phyloP scores from a whole-genome alignment of 495 filamentous ascomycete species.

The Penicillium psychrofluorescens region DNA sequence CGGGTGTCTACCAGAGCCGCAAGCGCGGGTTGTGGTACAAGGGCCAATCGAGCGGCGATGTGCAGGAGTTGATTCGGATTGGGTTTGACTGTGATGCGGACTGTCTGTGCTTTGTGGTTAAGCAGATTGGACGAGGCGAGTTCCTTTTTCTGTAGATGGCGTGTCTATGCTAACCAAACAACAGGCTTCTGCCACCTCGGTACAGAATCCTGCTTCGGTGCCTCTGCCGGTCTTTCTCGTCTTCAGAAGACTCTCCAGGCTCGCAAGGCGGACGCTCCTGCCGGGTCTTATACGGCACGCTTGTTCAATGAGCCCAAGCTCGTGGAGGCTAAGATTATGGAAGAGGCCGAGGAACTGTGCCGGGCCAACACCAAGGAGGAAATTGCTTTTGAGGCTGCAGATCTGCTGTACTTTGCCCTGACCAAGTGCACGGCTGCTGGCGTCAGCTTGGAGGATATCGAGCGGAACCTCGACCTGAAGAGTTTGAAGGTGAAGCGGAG shows the following conservation, averaged over 20 bases:
- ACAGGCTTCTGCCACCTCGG: constrained; percentile 90
- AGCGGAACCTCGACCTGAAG: constrained; percentile 88
- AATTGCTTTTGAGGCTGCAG: constrained; percentile 87
- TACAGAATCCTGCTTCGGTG: constrained; percentile 85
- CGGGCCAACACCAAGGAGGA: constrained; percentile 73
- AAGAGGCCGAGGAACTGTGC: constrained; percentile 93
- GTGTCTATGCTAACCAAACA: constrained; percentile 13
- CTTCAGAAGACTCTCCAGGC: constrained; percentile 77
- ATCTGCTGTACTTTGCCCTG: constrained; percentile 91
- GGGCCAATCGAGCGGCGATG: constrained; percentile 87
- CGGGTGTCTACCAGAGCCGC: constrained; percentile 90
- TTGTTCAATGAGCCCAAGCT: constrained; percentile 88
- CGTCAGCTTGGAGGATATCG: constrained; percentile 79
- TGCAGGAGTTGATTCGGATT: constrained; percentile 79
- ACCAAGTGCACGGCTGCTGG: constrained; percentile 79
- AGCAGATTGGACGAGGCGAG: constrained; percentile 71
- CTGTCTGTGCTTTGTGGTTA: constrained; percentile 80
- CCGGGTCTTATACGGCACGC: constrained; percentile 86
- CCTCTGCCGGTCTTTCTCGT: constrained; percentile 69
- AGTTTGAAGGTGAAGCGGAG: constrained; percentile 86
- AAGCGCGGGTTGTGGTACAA: constrained; percentile 97
- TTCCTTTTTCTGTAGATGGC: not conserved
- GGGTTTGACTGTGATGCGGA: constrained; percentile 89
- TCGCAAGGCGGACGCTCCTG: constrained; percentile 73
- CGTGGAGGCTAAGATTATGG: constrained; percentile 91